Base-by-base conservation (phyloP, 2,329 filamentous ascomycete genomes). In the Penicillium fuscoglaucum region DNA sequence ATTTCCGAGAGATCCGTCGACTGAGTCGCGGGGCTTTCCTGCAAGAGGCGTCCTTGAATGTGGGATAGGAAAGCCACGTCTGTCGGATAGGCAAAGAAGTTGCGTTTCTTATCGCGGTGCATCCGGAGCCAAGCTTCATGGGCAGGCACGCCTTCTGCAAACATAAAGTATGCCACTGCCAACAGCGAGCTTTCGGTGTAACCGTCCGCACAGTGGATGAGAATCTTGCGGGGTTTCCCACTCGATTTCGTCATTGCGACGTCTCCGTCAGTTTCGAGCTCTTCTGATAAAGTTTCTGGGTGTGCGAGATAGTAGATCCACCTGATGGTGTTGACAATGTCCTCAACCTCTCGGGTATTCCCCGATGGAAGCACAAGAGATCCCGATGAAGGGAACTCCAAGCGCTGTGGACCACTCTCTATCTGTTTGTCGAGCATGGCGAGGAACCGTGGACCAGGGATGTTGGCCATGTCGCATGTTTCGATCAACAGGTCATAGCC, bases 171-270 rank as follows among this genome's bases (percentile, higher is more conserved):
- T 10, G 93, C 91, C 40, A 99, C 85, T 2, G 86, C 91, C 19
- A 99, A 82, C 74, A 99, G 83, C 1, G 92, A 92, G 1, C 90
- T 93, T 75, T 99, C 95, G 0, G 95, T 99, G 70, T 99, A 99
- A 19, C 95, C 95, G 74, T 99, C 95, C 2, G 89, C 88, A 74
- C 95, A 98, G 75, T 98, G 93, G 41, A 99, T 90, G 33, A 98
- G 83, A 35, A 98, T 86, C 70, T 87, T 92, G 62, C 86, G 81
- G 55, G 86, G 80, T 35, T 76, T 75, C 29, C 71, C 72, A 9
- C 61, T 63, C 6, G 71, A 64, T 8, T 70, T 65, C 1, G 72
- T 68, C 81, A 88, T 85, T 46, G 78, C 76, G 54, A 82, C 81
- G 63, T 88, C 86, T 2, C 81, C 81, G 63, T 87, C 84, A 8